phyloP scores from a whole-genome alignment of 1,284 basidiomycete species.

The Pholiota adiposa region DNA sequence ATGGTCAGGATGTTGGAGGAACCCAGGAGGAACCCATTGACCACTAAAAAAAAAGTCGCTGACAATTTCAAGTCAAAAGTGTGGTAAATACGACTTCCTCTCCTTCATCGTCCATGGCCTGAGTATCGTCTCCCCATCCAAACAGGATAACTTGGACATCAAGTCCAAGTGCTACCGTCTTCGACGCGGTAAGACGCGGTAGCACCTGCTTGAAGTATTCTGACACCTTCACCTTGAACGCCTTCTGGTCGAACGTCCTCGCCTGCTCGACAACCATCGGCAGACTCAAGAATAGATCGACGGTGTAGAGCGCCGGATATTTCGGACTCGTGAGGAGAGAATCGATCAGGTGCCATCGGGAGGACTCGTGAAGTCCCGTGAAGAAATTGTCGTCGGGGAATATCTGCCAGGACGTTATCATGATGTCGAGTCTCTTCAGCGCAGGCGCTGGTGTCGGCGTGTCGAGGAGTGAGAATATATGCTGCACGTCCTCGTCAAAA shows the following conservation, averaged over 20 bases:
- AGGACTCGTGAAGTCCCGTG: neutral
- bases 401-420: conserved; percentile 15
- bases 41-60: neutral
- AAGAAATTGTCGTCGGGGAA: conserved; percentile 11
- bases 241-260: conserved; percentile 5
- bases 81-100: neutral
- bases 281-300: conserved; percentile 8
- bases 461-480: conserved; percentile 8
- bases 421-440: conserved; percentile 7
- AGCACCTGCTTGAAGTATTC: conserved; percentile 12
- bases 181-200: conserved; percentile 3
- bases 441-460: conserved; percentile 5
- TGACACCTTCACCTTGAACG: conserved; percentile 7
- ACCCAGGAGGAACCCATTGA: too few species aligned
- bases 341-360: conserved; percentile 13
- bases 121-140: conserved; percentile 6
- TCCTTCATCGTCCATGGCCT: neutral
- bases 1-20: too few species aligned
- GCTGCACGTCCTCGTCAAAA: conserved; percentile 12
- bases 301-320: conserved; percentile 6
- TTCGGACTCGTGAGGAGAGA: conserved; percentile 10
- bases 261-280: conserved; percentile 10
- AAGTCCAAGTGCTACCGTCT: neutral
- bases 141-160: conserved; percentile 12
- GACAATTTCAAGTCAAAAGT: conserved; percentile 3